Evolutionary conservation across 179 eudicot species (phyloP).

Genomic region (Dionaea muscipula): DNA sequence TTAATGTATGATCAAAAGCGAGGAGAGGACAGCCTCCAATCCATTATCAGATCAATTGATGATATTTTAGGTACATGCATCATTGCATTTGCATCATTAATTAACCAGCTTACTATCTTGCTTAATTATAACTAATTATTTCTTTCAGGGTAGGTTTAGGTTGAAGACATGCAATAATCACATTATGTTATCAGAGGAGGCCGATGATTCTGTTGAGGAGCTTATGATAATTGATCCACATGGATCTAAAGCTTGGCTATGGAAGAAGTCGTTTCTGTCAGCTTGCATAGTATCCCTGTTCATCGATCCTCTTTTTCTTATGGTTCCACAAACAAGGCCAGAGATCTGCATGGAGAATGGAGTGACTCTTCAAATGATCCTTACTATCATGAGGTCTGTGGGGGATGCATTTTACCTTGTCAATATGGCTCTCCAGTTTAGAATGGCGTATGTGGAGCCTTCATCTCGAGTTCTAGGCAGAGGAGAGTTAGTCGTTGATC

Average conservation of each 20-base stretch:
- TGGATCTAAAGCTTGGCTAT: slow-evolving; percentile 7
- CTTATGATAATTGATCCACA: slow-evolving; percentile 10
- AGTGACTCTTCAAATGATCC: slow-evolving; percentile 1
- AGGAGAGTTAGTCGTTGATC: slow-evolving; percentile 13
- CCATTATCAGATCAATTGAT: no score
- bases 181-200: not conserved
- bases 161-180: no score
- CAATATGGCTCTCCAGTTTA: slow-evolving; percentile 18
- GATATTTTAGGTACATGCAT: no score
- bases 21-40: no score
- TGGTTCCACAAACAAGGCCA: slow-evolving; percentile 10
- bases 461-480: slow-evolving; percentile 16
- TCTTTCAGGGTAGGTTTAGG: no score
- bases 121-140: no score
- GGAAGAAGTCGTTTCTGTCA: slow-evolving; percentile 15
- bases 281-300: slow-evolving; percentile 16
- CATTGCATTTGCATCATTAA: no score
- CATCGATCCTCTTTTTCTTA: slow-evolving; percentile 22
- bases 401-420: slow-evolving; percentile 16
- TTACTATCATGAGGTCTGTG: slow-evolving; percentile 12
- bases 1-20: no score
- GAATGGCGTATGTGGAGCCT: slow-evolving; percentile 15
- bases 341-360: slow-evolving; percentile 16
- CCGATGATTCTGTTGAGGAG: not conserved
- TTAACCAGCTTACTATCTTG: no score